A percentile compares a stretch with the other conserved stretches of the same genome.
These are phyloP conservation scores for Rhodotorula babjevae DNA, from an alignment of 768 basidiomycete species.

Conservation along the genomic window DNA sequence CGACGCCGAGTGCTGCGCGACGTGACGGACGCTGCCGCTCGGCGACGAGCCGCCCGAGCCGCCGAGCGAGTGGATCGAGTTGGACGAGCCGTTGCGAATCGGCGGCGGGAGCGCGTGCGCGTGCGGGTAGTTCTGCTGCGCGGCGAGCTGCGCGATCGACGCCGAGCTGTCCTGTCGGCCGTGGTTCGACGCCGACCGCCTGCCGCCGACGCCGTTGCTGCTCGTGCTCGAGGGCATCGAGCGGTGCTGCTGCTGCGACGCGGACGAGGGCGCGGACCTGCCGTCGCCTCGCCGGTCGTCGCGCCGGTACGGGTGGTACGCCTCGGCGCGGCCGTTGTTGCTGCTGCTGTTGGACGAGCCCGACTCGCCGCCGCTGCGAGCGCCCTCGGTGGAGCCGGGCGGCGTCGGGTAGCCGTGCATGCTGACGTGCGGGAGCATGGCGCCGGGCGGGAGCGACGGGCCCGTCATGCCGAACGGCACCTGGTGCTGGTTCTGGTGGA, in stretches of 20 bases:
- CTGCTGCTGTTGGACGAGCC: slow-evolving; percentile 14
- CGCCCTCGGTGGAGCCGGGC: slow-evolving; percentile 26
- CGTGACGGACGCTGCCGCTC: slow-evolving; percentile 1
- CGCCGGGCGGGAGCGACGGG: slow-evolving; percentile 19
- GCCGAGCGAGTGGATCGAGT: neutral
- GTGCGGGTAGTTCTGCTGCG: neutral
- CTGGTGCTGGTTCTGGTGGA: neutral
- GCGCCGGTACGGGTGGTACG: slow-evolving; percentile 33
- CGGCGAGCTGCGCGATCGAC: neutral
- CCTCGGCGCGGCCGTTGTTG: slow-evolving; percentile 7
- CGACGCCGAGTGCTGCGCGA: neutral
- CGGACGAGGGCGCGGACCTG: neutral
- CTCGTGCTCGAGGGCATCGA: slow-evolving; percentile 12
- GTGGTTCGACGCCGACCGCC: neutral
- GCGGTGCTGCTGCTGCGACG: neutral
- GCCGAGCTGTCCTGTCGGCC: neutral
- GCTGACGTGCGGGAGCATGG: slow-evolving; percentile 26
- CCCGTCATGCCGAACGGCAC: neutral
- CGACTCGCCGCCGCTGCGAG: slow-evolving; percentile 16
- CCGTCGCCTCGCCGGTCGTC: neutral
- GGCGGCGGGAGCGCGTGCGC: neutral
- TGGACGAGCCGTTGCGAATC: neutral
- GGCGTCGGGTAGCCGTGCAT: slow-evolving; percentile 35
- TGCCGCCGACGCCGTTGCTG: slow-evolving; percentile 1
- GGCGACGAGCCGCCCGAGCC: neutral